phyloP scores from a whole-genome alignment of 495 filamentous ascomycete species.

The Penicillium riverlandense region DNA sequence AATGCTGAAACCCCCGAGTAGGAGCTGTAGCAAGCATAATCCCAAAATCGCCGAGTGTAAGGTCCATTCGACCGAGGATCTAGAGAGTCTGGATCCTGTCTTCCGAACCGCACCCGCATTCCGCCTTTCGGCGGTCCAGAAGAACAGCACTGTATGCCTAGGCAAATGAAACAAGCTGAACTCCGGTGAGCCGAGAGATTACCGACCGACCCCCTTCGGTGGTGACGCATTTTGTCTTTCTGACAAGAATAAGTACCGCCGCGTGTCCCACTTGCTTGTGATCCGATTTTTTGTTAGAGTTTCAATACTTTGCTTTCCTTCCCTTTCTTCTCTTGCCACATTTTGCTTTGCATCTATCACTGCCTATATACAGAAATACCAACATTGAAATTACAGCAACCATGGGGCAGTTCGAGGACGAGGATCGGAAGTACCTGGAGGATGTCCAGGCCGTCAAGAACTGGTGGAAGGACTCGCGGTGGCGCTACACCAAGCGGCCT shows the following conservation, averaged over 20 bases:
- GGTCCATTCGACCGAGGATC: constrained; percentile 41
- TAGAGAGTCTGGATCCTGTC: constrained; percentile 30
- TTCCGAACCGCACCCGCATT: constrained; percentile 32
- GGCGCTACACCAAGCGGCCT: constrained; percentile 85
- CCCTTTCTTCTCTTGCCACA: background rate
- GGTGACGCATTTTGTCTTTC: constrained; percentile 24
- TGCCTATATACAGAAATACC: no score
- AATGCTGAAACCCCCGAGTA: background rate
- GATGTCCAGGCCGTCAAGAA: constrained; percentile 83
- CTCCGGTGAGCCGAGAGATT: constrained; percentile 42
- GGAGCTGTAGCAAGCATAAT: background rate
- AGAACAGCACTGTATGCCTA: constrained; percentile 7
- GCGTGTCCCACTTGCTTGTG: constrained; percentile 27
- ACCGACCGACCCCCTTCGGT: constrained; percentile 20
- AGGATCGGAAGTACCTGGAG: constrained; percentile 70
- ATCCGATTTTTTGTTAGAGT: constrained; percentile 17
- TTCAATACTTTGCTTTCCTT: constrained; percentile 1
- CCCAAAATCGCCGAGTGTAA: background rate
- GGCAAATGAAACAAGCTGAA: constrained; percentile 10
- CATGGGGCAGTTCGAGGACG: constrained; percentile 54
- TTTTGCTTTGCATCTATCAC: constrained; percentile 6
- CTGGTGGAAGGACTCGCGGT: constrained; percentile 91
- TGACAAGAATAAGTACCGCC: constrained; percentile 26
- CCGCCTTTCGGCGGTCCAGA: constrained; percentile 17
- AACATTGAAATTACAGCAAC: constrained; percentile 7